Conservation (phyloP, 306 rosid genomes). For the Casuarina glauca region DNA sequence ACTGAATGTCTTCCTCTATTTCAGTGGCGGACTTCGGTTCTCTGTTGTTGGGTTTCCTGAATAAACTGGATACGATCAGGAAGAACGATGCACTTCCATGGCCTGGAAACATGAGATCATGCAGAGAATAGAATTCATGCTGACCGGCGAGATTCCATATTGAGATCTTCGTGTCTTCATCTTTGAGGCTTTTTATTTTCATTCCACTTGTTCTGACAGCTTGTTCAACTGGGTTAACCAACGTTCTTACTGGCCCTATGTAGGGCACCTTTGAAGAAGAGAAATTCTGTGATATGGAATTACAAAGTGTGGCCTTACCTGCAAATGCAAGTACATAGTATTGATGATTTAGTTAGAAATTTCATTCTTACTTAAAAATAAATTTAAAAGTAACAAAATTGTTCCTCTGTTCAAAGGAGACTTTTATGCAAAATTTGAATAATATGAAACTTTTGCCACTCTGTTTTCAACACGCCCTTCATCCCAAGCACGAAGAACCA, state of each 20-base stretch:
- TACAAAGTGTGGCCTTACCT: constrained; percentile 85
- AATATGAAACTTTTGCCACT: too few relatives aligned
- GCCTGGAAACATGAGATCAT: constrained; percentile 96
- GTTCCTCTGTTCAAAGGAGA: too few relatives aligned
- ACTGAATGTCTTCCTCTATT: constrained; percentile 92
- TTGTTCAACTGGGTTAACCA: constrained; percentile 86
- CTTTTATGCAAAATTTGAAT: too few relatives aligned
- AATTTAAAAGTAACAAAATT: too few relatives aligned
- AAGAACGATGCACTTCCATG: constrained; percentile 89
- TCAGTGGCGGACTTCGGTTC: constrained; percentile 67
- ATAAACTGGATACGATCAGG: constrained; percentile 68
- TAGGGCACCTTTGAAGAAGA: constrained; percentile 63
- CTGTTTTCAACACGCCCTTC: too few relatives aligned
- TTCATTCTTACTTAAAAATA: too few relatives aligned
- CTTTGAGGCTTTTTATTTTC: constrained; percentile 79
- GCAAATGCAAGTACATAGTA: constrained; percentile 33
- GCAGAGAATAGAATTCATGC: constrained; percentile 85
- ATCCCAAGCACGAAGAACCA: too few relatives aligned
- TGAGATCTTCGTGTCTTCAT: constrained; percentile 76
- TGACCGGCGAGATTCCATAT: constrained; percentile 96
- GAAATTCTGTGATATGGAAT: constrained; percentile 76
- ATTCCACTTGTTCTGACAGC: constrained; percentile 71
- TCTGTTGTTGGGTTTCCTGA: constrained; percentile 70
- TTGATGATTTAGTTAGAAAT: background rate
- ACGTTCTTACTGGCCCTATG: constrained; percentile 78